Percentiles rank a stretch among this genome's conserved stretches.
Evolutionary conservation across 1,139 yeast genomes (phyloP).

Genomic region (Candida sp.): DNA sequence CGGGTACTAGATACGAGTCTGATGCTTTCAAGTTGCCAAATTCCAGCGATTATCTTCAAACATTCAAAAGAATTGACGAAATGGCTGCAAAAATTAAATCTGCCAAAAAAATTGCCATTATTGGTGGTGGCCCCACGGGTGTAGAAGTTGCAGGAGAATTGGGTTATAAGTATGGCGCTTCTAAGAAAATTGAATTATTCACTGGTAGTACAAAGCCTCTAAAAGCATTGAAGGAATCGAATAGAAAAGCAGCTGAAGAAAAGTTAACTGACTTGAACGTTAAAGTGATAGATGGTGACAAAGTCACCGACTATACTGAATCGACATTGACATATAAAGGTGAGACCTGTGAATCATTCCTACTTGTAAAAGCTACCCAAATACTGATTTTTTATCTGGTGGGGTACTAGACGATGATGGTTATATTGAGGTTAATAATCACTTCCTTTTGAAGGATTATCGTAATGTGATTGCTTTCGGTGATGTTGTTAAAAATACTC

Average conservation of each 20-base stretch:
- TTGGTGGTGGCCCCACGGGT: constrained; percentile 44
- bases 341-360: constrained; percentile 20
- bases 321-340: constrained; percentile 11
- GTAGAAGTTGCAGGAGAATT: constrained; percentile 35
- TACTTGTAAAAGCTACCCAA: constrained; percentile 18
- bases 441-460: constrained; percentile 18
- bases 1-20: constrained; percentile 22
- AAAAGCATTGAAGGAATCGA: constrained; percentile 10
- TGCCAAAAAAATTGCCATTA: constrained; percentile 25
- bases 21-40: constrained; percentile 24
- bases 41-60: constrained; percentile 9
- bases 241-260: constrained; percentile 12
- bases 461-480: constrained; percentile 29
- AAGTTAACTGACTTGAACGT: constrained; percentile 22
- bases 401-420: constrained; percentile 15
- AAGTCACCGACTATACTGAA: constrained; percentile 6
- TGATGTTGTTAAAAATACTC: constrained; percentile 23
- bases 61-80: constrained; percentile 13
- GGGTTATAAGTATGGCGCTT: constrained; percentile 14
- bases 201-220: constrained; percentile 25
- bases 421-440: constrained; percentile 22
- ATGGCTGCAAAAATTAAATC: constrained; percentile 13
- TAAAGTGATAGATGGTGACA: constrained; percentile 20
- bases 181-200: constrained; percentile 21
- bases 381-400: constrained; percentile 17